Evolutionary conservation across 305 asterid genomes (phyloP), one percentile per base, ranked within the genome.

Genomic region (Fraxinus xanthoxyloides): DNA sequence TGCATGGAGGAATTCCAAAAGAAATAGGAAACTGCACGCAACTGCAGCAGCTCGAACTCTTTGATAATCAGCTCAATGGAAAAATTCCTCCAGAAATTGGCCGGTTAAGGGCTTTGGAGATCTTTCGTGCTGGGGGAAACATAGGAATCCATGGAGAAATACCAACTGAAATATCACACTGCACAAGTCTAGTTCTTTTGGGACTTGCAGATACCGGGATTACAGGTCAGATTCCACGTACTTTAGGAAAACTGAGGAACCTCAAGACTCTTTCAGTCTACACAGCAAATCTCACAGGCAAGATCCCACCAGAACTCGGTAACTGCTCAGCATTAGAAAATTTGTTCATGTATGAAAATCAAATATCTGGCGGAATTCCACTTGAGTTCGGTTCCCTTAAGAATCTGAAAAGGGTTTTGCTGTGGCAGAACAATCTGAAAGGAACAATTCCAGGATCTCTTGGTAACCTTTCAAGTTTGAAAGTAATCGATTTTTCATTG

Each of bases 181-280:
- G 95, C 86, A 87, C 82, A 59, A 79, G 80, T 40, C 85, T 92
- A 17, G 38, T 80, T 28, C 12, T 92, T 80, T 76, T 92, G 74
- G 97, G 97, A 5, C 90, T 90, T 28, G 97, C 95, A 15, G 94
- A 87, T 85, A 91, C 97, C 0, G 87, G 89, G 40, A 84, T 92
- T 65, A 83, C 93, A 1, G 97, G 97, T 43, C 85, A 56, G 85
- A 87, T 92, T 84, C 97, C 94, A 0, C 78, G n/a, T 8, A 82
- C 83, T 83, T 85, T 91, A 79, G 95, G 93, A 36, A 82, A 85
- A 78, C 77, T 92, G 79, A 90, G 82, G 85, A 89, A 87, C 77
- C 95, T 91, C 83, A 86, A 82, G 87, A 90, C 92, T 4, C 84
- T 92, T 67, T 89, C 93, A 30, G 40, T 86, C 17, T 92, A 92